A percentile compares a stretch with the other conserved stretches of the same genome.
phyloP scores from a whole-genome alignment of 805 yeast genomes.

The Barnettozyma vustinii region DNA sequence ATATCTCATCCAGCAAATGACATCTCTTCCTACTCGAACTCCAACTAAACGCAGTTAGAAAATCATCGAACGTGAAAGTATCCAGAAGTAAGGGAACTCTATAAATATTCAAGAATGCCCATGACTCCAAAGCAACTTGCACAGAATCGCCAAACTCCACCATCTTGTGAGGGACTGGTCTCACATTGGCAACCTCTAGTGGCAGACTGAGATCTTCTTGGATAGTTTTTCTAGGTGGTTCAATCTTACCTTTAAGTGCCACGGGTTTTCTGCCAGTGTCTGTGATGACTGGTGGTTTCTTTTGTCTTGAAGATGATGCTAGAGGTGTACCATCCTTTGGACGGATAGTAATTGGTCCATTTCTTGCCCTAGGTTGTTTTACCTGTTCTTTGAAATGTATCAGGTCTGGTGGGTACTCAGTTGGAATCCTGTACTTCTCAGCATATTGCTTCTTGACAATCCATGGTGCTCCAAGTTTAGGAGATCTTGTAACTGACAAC shows the following conservation, averaged over 20 bases:
- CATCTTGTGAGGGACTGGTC: constrained; percentile 19
- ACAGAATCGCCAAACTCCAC: constrained; percentile 15
- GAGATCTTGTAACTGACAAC: constrained; percentile 57
- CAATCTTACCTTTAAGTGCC: constrained; percentile 2
- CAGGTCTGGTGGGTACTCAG: constrained; percentile 52
- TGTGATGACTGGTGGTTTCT: not conserved
- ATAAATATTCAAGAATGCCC: constrained; percentile 74
- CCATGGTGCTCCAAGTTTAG: constrained; percentile 94
- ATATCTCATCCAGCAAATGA: constrained; percentile 56
- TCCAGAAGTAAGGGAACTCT: constrained; percentile 60
- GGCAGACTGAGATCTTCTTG: constrained; percentile 21
- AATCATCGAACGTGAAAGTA: constrained; percentile 77
- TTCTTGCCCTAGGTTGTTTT: constrained; percentile 2
- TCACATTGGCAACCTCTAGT: constrained; percentile 12
- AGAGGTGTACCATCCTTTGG: constrained; percentile 12
- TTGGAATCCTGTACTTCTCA: constrained; percentile 57
- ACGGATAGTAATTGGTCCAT: constrained; percentile 5
- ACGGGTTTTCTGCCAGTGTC: constrained; percentile 6
- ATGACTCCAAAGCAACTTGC: constrained; percentile 52
- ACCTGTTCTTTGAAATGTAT: constrained; percentile 24
- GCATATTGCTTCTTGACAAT: constrained; percentile 78
- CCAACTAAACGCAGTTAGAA: constrained; percentile 40
- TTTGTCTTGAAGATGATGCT: not conserved
- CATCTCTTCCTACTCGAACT: constrained; percentile 47
- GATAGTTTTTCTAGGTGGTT: constrained; percentile 16